Percentiles rank a stretch among this genome's conserved stretches.
Conservation (phyloP, 2,329 filamentous ascomycete genomes). For the Stagonosporopsis vannaccii region DNA sequence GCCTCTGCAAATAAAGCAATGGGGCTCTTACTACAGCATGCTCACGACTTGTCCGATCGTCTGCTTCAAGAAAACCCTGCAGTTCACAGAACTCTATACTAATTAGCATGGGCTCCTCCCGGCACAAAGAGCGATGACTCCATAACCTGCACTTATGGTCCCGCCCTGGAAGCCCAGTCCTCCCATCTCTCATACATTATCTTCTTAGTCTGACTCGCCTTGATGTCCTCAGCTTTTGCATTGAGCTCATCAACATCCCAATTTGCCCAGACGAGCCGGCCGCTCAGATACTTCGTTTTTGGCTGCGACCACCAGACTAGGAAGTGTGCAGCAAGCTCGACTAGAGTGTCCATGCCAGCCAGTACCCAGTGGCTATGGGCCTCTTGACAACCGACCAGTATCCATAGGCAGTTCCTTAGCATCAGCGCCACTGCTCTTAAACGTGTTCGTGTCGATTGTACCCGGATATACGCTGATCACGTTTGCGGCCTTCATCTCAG, state of each 20-base stretch:
- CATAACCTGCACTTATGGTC: too few species aligned
- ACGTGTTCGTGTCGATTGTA: slow-evolving; percentile 44
- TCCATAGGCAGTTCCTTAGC: slow-evolving; percentile 25
- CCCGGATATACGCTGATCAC: slow-evolving; percentile 46
- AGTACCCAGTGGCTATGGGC: background rate
- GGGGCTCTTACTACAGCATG: too few species aligned
- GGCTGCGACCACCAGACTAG: slow-evolving; percentile 8
- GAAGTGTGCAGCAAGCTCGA: slow-evolving; percentile 11
- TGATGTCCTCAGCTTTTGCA: slow-evolving; percentile 25
- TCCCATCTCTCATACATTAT: slow-evolving; percentile 26
- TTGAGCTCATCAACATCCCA: slow-evolving; percentile 38
- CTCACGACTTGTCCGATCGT: too few species aligned
- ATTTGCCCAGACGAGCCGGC: slow-evolving; percentile 28
- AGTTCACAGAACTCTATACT: background rate
- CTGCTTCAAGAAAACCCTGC: background rate
- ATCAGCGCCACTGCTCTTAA: slow-evolving; percentile 16
- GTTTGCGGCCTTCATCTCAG: slow-evolving; percentile 47
- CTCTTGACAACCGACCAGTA: slow-evolving; percentile 18
- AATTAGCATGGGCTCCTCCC: background rate
- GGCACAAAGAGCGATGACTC: background rate
- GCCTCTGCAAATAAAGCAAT: too few species aligned
- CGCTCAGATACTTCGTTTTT: slow-evolving; percentile 27
- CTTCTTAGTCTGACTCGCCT: slow-evolving; percentile 19
- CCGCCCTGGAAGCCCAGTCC: background rate
- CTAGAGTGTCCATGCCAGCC: slow-evolving; percentile 6